Evolutionary conservation across 2,329 filamentous ascomycete species (phyloP).

Genomic region (Clonostachys sp.): DNA sequence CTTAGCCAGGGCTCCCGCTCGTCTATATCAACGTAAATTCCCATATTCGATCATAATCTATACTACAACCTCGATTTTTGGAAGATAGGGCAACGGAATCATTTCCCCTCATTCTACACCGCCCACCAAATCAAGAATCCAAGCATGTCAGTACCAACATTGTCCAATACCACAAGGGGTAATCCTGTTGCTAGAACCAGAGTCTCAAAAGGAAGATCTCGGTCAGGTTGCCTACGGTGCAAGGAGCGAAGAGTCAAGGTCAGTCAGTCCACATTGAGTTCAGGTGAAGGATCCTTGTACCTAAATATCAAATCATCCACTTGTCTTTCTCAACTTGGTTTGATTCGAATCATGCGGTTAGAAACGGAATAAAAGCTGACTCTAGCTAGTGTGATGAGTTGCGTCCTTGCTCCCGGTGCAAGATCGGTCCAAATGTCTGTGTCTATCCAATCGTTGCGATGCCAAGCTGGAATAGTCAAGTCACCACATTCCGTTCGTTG

Average conservation of each 20-base stretch:
- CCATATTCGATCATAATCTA: not conserved
- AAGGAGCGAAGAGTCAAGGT: not conserved
- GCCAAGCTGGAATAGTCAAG: not conserved
- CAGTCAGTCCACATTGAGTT: not conserved
- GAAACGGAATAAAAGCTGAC: not conserved
- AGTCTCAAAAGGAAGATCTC: not conserved
- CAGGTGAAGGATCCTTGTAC: not conserved
- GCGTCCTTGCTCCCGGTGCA: not conserved
- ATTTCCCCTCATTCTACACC: not conserved
- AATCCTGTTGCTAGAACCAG: not conserved
- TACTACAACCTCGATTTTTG: not conserved
- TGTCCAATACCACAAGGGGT: not conserved
- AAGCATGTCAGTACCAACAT: not conserved
- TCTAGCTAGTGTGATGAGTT: not conserved
- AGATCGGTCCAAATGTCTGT: not conserved
- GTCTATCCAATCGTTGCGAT: not conserved
- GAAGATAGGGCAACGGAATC: not conserved
- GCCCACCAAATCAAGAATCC: not conserved
- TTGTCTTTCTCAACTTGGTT: too few species aligned
- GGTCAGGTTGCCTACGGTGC: not conserved
- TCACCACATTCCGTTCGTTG: not conserved
- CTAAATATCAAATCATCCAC: too few species aligned
- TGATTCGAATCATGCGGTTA: not conserved
- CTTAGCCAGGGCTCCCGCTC: not conserved
- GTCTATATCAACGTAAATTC: not conserved